Base-by-base conservation (phyloP, 768 basidiomycete species). In the Hygrocybe coccinea region DNA sequence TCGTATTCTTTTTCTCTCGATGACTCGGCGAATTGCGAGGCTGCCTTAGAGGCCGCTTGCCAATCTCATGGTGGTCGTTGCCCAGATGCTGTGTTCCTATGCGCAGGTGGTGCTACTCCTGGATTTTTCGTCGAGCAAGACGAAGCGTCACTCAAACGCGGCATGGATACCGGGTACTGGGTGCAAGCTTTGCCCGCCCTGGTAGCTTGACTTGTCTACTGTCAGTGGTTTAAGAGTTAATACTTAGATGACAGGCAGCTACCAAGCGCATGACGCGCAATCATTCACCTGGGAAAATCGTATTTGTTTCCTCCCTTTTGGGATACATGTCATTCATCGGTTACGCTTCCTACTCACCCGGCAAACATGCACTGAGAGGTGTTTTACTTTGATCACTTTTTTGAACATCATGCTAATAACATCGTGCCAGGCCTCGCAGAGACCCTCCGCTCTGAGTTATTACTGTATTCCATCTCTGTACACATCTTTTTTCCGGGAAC, bases 331-430 rank as follows among this genome's bases (percentile, higher is more conserved):
- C 79, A 5, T 74, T 88, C 33, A 73, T 82, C 2, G 89, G 89
- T 0, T 90, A 85, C 59, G 71, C 81, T 3, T 74, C 79, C 3
- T 90, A 91, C 65, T 74, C 83, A 0, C 86, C 88, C 0, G 83
- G 81, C 11, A 90, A 90, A 64, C 82, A 83, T 60, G 89, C 89
- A 14, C 63, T 90, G 9, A 69, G 87, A 67, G 88, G 89, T 86
- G 56, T 43, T 72, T 52, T 45, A 8, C 7, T 17, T 43, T 44
- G 9, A n/a, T 14, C 29, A 46, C 36, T 8, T 19, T 6, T 8
- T 22, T 14, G 21, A 3, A 52, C 21, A 8, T n/a, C 14, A 29
- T 41, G 5, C 33, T 35, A 22, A n/a, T 21, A 34, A 38, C 21
- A 5, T 51, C 34, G 11, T 21, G 24, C 9, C 62, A 88, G 87